Evolutionary conservation across 768 basidiomycete species (phyloP).

Genomic region (Podaxis rugospora): DNA sequence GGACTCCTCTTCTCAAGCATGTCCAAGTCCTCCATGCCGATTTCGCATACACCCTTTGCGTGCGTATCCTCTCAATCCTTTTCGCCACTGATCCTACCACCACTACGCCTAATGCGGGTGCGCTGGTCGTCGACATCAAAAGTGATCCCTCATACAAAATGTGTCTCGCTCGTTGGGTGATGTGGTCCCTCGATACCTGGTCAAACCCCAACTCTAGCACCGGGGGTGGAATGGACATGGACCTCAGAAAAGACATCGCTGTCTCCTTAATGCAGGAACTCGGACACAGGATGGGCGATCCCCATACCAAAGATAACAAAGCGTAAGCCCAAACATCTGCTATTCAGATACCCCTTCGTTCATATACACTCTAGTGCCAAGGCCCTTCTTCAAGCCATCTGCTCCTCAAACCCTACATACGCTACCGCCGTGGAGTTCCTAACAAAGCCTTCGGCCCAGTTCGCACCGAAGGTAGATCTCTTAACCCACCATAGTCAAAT

Average conservation of each 20-base stretch:
- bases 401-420: conserved; percentile 31
- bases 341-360: background rate
- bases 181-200: conserved; percentile 52
- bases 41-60: conserved; percentile 46
- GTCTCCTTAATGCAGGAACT: conserved; percentile 43
- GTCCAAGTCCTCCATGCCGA: conserved; percentile 51
- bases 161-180: conserved; percentile 67
- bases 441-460: conserved; percentile 13
- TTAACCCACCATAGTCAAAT: background rate
- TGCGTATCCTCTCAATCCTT: conserved; percentile 37
- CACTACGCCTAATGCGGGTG: conserved; percentile 1
- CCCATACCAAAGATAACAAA: conserved; percentile 17
- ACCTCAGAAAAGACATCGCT: conserved; percentile 43
- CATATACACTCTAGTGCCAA: conserved; percentile 13
- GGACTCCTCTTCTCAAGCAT: conserved; percentile 62
- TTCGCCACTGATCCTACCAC: background rate
- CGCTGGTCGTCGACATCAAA: conserved; percentile 13
- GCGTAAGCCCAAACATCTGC: conserved; percentile 27
- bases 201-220: conserved; percentile 14
- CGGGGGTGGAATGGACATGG: conserved; percentile 25
- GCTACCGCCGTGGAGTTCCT: conserved; percentile 22
- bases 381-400: conserved; percentile 37
- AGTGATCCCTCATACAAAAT: conserved; percentile 44
- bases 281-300: conserved; percentile 29
- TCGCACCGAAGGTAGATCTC: background rate